Conservation (phyloP, 1,284 basidiomycete genomes). For the Schizopora paradoxa region DNA sequence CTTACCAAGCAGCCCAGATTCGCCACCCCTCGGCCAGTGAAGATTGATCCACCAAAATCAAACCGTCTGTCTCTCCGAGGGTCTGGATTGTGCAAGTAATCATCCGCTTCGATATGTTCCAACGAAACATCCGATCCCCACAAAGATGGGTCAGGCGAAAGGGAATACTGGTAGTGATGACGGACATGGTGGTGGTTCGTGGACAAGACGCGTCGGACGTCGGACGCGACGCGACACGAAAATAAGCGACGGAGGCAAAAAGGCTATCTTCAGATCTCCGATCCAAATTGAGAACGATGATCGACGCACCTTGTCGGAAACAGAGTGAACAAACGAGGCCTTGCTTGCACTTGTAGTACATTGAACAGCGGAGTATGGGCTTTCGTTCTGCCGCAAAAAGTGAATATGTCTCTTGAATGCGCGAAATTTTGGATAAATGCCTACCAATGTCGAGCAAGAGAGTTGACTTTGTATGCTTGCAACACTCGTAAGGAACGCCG, state of each 20-base stretch:
- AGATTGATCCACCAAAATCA: constrained; percentile 57
- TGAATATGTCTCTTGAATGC: too few species aligned
- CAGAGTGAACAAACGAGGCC: constrained; percentile 26
- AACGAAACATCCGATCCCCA: constrained; percentile 65
- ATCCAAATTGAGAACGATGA: not conserved
- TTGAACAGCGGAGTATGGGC: constrained; percentile 36
- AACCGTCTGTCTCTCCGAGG: constrained; percentile 61
- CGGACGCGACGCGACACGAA: too few species aligned
- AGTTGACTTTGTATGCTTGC: too few species aligned
- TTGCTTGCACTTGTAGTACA: constrained; percentile 18
- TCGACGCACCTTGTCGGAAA: constrained; percentile 34
- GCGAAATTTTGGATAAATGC: too few species aligned
- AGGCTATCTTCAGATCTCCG: too few species aligned
- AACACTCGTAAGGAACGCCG: too few species aligned
- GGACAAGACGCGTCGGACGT: constrained; percentile 27
- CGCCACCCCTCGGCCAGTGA: constrained; percentile 65
- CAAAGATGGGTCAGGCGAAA: constrained; percentile 61
- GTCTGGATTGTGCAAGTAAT: constrained; percentile 71
- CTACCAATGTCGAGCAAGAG: too few species aligned
- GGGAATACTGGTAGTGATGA: constrained; percentile 52
- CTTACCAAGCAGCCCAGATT: constrained; percentile 69
- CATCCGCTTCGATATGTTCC: constrained; percentile 55
- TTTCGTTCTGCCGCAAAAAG: constrained; percentile 36
- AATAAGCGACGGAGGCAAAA: too few species aligned
- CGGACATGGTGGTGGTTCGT: constrained; percentile 35